These are phyloP conservation scores for Viola pubescens DNA, from an alignment of 441 rosid genomes.

Conservation along the genomic window DNA sequence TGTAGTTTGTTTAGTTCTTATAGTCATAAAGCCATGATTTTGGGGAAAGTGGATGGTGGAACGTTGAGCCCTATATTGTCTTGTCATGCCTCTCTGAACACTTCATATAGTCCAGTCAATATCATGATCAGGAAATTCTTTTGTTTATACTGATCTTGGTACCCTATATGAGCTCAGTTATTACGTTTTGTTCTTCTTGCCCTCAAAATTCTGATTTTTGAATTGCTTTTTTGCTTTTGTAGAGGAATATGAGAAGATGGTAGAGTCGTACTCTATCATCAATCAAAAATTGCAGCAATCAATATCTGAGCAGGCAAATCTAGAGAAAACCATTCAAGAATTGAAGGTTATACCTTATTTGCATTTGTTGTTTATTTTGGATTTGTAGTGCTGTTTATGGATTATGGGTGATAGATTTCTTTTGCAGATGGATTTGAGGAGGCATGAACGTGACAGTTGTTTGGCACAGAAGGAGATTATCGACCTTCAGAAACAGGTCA, in stretches of 20 bases:
- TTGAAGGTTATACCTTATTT: constrained; percentile 45
- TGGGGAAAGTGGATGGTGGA: too few relatives aligned
- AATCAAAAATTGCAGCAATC: constrained; percentile 73
- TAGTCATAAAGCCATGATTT: too few relatives aligned
- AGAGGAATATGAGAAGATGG: constrained; percentile 92
- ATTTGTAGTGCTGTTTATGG: background rate
- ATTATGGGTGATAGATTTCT: constrained; percentile 14
- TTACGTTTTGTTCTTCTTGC: too few relatives aligned
- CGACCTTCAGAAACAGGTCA: constrained; percentile 83
- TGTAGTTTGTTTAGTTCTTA: too few relatives aligned
- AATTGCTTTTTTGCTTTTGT: constrained; percentile 19
- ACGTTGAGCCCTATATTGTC: too few relatives aligned
- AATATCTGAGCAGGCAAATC: constrained; percentile 56
- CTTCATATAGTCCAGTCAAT: too few relatives aligned
- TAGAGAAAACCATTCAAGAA: constrained; percentile 68
- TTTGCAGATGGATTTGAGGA: constrained; percentile 66
- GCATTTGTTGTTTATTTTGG: constrained; percentile 1
- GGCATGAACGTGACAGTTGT: constrained; percentile 59
- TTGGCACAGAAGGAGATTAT: constrained; percentile 66
- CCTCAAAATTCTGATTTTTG: too few relatives aligned
- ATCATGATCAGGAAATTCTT: too few relatives aligned
- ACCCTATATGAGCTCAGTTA: too few relatives aligned
- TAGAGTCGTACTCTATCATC: constrained; percentile 69
- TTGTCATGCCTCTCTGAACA: too few relatives aligned
- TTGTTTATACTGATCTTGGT: too few relatives aligned